Evolutionary conservation across 2,329 filamentous ascomycete species (phyloP), one percentile per base, ranked within the genome.

Genomic region (Monilinia aucupariae): DNA sequence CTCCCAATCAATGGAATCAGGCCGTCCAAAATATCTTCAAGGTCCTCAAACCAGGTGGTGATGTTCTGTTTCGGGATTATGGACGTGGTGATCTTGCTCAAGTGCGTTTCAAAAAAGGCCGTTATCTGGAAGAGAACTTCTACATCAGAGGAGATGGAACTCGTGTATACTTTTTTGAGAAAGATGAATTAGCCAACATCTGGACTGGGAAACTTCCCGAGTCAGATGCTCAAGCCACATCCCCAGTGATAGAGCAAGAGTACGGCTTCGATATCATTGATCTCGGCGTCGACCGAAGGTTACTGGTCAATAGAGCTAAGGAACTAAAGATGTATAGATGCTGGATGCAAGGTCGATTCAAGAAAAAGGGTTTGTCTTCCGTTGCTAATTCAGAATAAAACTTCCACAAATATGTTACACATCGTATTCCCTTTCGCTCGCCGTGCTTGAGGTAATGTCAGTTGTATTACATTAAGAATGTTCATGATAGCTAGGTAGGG

Each of bases 301-400:
- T 99, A 79, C 82, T 99, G 62, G 91, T 99, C 62, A 99, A 99
- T 75, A 85, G 94, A 68, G 90, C 92, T 61, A 85, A 88, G 72
- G 89, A 92, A 77, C 80, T 96, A 55, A 99, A 97, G 78, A 99
- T 99, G 94, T 97, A 97, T 76, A 86, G 94, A 65, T 97, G 93
- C 79, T 99, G 94, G 92, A 85, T 96, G 74, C 91, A 96, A 76
- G 91, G 89, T 37, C 85, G 86, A 4, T 96, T 94, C 75, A 85
- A 81, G 71, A 93, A 92, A 52, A 62, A 62, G 54, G 37, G 30
- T 22, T 37, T 47, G 54, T 27, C 54, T 47, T 15, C 45, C 12
- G 30, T 22, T 43, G 34, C 54, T 13, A 34, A 47, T 37, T 37
- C 12, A 58, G 37, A 47, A 4, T 58, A 47, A 56, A 47, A 15